A percentile compares a stretch with the other conserved stretches of the same genome.
These are phyloP conservation scores for Saccharomycopsis microspora DNA, from an alignment of 805 yeast genomes.

Conservation along the genomic window DNA sequence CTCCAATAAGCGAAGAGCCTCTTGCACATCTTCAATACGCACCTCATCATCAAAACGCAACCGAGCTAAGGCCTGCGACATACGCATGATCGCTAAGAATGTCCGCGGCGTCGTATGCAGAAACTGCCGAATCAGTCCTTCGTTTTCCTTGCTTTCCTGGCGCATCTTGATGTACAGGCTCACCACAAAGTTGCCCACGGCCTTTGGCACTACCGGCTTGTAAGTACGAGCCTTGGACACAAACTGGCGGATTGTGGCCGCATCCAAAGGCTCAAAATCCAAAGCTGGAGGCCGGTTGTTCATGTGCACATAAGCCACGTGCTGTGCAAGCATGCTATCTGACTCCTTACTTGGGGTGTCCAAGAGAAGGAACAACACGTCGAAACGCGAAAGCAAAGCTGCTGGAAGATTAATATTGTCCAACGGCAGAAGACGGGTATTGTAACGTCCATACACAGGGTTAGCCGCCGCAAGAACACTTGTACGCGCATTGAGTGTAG, in stretches of 20 bases:
- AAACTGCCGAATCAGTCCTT: constrained; percentile 66
- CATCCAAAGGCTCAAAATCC: constrained; percentile 66
- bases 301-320: constrained; percentile 94
- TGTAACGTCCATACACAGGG: constrained; percentile 91
- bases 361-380: constrained; percentile 72
- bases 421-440: constrained; percentile 79
- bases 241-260: constrained; percentile 74
- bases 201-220: constrained; percentile 76
- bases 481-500: constrained; percentile 90
- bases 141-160: constrained; percentile 77
- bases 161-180: constrained; percentile 83
- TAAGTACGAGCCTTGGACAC: constrained; percentile 75
- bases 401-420: constrained; percentile 96
- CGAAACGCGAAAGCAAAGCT: constrained; percentile 90
- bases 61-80: constrained; percentile 91
- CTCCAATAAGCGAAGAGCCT: constrained; percentile 76
- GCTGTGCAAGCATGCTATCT: constrained; percentile 83
- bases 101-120: constrained; percentile 95
- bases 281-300: constrained; percentile 69
- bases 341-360: constrained; percentile 73
- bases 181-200: constrained; percentile 79
- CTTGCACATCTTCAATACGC: constrained; percentile 77
- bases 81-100: constrained; percentile 76
- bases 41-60: constrained; percentile 71
- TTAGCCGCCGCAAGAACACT: constrained; percentile 98